phyloP scores from a whole-genome alignment of 2,329 filamentous ascomycete species.

The Aureobasidium leucospermi region DNA sequence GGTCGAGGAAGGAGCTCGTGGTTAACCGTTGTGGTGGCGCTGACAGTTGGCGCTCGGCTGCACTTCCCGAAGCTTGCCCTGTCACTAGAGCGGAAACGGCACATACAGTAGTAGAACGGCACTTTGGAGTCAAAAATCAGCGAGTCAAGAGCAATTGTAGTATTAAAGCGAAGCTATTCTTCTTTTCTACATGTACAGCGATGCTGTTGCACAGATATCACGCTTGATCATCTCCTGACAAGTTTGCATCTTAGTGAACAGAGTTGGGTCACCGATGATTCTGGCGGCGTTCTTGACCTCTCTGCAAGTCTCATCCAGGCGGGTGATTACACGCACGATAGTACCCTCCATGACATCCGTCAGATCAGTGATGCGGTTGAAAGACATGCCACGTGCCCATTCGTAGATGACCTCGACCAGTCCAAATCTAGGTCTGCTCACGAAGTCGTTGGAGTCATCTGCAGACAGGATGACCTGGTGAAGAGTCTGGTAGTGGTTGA shows the following conservation, averaged over 20 bases:
- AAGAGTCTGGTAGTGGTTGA: conserved; percentile 80
- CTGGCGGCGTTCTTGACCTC: conserved; percentile 96
- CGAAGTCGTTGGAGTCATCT: conserved; percentile 90
- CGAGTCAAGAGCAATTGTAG: background rate
- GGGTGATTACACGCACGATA: conserved; percentile 88
- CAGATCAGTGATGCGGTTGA: conserved; percentile 92
- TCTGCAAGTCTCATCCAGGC: conserved; percentile 89
- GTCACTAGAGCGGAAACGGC: too few species aligned
- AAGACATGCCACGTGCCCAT: conserved; percentile 96
- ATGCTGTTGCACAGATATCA: conserved; percentile 85
- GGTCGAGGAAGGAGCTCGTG: too few species aligned
- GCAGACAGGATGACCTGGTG: conserved; percentile 87
- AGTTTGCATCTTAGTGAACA: conserved; percentile 94
- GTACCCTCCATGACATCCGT: conserved; percentile 97
- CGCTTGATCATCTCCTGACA: conserved; percentile 97
- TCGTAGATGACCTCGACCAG: conserved; percentile 97
- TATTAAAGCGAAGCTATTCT: background rate
- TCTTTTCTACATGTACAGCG: conserved; percentile 65
- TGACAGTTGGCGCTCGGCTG: too few species aligned
- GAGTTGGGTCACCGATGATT: conserved; percentile 85
- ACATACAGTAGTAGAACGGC: too few species aligned
- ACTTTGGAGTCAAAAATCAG: too few species aligned
- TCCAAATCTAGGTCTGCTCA: conserved; percentile 78
- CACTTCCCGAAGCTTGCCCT: too few species aligned
- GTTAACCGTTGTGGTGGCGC: too few species aligned